A percentile compares a stretch with the other conserved stretches of the same genome.
phyloP scores from a whole-genome alignment of 192 early-diverging fungal species.

The Chytriomyces confervae region DNA sequence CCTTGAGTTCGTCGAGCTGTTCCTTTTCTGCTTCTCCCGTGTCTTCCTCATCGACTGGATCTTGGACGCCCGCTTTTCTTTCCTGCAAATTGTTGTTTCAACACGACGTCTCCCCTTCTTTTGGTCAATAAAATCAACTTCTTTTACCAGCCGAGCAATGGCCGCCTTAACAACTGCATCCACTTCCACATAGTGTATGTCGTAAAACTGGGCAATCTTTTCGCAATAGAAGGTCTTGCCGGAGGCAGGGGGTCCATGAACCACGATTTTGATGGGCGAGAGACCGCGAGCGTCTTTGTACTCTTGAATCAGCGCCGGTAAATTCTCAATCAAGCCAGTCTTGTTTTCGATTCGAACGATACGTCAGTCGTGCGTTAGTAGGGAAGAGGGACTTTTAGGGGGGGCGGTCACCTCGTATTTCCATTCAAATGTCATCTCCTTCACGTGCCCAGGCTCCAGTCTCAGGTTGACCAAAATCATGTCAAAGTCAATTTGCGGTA shows the following conservation, averaged over 20 bases:
- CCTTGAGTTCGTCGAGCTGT: slow-evolving; percentile 60
- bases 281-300: slow-evolving; percentile 68
- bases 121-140: neutral
- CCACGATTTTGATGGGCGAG: slow-evolving; percentile 54
- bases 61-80: slow-evolving; percentile 38
- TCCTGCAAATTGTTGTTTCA: slow-evolving; percentile 30
- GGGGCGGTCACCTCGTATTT: slow-evolving; percentile 57
- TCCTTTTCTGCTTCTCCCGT: slow-evolving; percentile 61
- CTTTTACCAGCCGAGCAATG: slow-evolving; percentile 48
- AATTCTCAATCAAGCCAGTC: slow-evolving; percentile 62
- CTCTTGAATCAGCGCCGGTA: slow-evolving; percentile 58
- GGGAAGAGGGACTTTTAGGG: neutral
- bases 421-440: slow-evolving; percentile 65
- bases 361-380: neutral
- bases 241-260: slow-evolving; percentile 65
- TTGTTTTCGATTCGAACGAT: slow-evolving; percentile 8
- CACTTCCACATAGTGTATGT: slow-evolving; percentile 58
- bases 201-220: slow-evolving; percentile 58
- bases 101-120: neutral
- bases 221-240: slow-evolving; percentile 58
- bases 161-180: slow-evolving; percentile 58
- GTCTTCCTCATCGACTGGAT: slow-evolving; percentile 46
- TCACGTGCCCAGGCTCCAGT: slow-evolving; percentile 62
- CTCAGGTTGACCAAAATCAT: slow-evolving; percentile 61
- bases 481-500: slow-evolving; percentile 62